Percentiles rank a stretch among this genome's conserved stretches.
These are phyloP conservation scores for Kodamaea ohmeri DNA, from an alignment of 1,139 yeast species.

Conservation along the genomic window DNA sequence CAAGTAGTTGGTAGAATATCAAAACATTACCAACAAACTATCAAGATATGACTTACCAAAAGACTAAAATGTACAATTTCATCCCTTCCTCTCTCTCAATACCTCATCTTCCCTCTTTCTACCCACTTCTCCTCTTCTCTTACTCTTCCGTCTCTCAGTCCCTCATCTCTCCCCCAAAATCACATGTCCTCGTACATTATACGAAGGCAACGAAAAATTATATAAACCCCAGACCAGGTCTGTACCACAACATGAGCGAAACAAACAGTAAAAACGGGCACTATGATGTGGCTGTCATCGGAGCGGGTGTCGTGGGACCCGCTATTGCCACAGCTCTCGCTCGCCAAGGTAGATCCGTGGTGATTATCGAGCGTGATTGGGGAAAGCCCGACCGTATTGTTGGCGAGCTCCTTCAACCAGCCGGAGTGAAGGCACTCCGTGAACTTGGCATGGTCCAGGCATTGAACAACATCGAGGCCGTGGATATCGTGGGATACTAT, in stretches of 20 bases:
- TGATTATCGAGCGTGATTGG: constrained; percentile 86
- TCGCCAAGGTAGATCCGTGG: constrained; percentile 77
- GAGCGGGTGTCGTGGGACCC: constrained; percentile 97
- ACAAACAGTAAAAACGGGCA: no score
- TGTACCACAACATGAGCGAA: constrained; percentile 1
- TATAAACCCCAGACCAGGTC: background rate
- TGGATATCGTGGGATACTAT: constrained; percentile 75
- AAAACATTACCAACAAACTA: no score
- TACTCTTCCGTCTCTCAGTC: background rate
- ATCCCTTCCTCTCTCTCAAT: no score
- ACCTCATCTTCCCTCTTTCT: background rate
- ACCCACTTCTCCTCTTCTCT: background rate
- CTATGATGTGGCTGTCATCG: constrained; percentile 73
- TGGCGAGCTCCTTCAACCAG: constrained; percentile 96
- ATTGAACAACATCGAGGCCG: constrained; percentile 78
- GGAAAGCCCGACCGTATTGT: constrained; percentile 91
- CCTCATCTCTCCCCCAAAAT: background rate
- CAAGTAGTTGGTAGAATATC: no score
- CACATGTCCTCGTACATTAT: background rate
- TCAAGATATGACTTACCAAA: no score
- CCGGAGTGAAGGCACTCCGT: constrained; percentile 78
- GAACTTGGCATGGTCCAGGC: constrained; percentile 81
- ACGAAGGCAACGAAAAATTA: constrained; percentile 1
- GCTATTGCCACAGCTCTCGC: constrained; percentile 88
- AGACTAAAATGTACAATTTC: no score